These are phyloP conservation scores for Amphirosellinia nigrospora DNA, from an alignment of 495 filamentous ascomycete species.

Conservation along the genomic window DNA sequence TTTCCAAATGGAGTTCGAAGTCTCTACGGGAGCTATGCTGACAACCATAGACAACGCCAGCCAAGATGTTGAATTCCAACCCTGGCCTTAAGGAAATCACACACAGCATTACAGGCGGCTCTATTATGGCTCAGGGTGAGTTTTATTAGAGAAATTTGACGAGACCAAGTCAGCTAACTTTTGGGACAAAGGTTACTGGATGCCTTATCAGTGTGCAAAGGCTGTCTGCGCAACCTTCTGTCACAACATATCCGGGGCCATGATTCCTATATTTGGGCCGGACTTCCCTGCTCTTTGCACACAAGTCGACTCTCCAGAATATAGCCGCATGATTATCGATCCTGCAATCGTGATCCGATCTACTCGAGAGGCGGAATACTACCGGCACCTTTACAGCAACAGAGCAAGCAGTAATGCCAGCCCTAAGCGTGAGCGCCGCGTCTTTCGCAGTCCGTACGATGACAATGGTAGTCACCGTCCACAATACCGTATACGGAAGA, in stretches of 20 bases:
- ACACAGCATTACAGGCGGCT: slow-evolving; percentile 93
- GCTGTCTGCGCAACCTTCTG: slow-evolving; percentile 89
- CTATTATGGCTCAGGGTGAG: slow-evolving; percentile 86
- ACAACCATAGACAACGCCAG: slow-evolving; percentile 73
- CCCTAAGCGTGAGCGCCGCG: slow-evolving; percentile 30
- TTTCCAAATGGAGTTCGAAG: neutral
- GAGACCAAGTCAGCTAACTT: slow-evolving; percentile 5
- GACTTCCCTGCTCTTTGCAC: slow-evolving; percentile 77
- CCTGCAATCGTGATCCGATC: slow-evolving; percentile 61
- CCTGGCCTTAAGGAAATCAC: slow-evolving; percentile 83
- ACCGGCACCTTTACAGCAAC: slow-evolving; percentile 45
- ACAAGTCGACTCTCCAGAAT: slow-evolving; percentile 59
- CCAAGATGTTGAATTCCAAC: slow-evolving; percentile 79
- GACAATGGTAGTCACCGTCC: slow-evolving; percentile 30
- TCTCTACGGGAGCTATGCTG: slow-evolving; percentile 23
- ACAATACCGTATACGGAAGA: slow-evolving; percentile 36
- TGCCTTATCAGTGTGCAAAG: slow-evolving; percentile 85
- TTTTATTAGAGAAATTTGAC: neutral
- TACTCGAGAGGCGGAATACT: slow-evolving; percentile 58
- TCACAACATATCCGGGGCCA: slow-evolving; percentile 76
- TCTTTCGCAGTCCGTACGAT: slow-evolving; percentile 29
- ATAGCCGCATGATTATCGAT: slow-evolving; percentile 73
- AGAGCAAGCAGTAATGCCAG: slow-evolving; percentile 16
- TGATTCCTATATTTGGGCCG: slow-evolving; percentile 87
- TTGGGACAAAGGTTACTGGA: slow-evolving; percentile 81